Conservation (phyloP, 768 basidiomycete genomes). For the Sarcodon aspratus region DNA sequence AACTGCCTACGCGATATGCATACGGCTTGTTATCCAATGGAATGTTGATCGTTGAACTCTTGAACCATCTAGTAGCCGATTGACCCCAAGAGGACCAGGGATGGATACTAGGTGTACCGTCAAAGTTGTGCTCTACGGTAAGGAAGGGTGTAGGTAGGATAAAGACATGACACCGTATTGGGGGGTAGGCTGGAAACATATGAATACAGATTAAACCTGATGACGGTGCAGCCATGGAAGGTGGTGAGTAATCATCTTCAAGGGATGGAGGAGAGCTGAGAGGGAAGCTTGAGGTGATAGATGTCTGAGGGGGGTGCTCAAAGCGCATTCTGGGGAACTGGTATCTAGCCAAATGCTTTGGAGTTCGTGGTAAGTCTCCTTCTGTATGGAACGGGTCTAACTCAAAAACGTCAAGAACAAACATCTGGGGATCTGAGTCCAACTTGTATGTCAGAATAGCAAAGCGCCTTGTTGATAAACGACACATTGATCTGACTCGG, state of each 20-base stretch:
- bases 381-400: neutral
- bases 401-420: neutral
- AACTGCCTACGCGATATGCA: neutral
- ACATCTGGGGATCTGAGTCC: neutral
- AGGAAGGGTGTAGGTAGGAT: neutral
- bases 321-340: neutral
- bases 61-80: neutral
- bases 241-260: neutral
- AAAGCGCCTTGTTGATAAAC: neutral
- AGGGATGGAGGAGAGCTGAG: neutral
- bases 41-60: neutral
- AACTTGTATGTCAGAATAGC: neutral
- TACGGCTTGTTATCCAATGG: neutral
- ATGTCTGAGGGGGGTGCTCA: neutral
- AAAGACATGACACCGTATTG: neutral
- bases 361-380: neutral
- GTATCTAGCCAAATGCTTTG: neutral
- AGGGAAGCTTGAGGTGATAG: neutral
- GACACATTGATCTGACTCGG: neutral
- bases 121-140: neutral
- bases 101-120: neutral
- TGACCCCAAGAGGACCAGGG: neutral
- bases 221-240: neutral
- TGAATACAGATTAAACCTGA: neutral
- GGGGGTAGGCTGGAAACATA: neutral